Conservation (phyloP, 2,329 filamentous ascomycete genomes). For the Penicillium janthinellum region DNA sequence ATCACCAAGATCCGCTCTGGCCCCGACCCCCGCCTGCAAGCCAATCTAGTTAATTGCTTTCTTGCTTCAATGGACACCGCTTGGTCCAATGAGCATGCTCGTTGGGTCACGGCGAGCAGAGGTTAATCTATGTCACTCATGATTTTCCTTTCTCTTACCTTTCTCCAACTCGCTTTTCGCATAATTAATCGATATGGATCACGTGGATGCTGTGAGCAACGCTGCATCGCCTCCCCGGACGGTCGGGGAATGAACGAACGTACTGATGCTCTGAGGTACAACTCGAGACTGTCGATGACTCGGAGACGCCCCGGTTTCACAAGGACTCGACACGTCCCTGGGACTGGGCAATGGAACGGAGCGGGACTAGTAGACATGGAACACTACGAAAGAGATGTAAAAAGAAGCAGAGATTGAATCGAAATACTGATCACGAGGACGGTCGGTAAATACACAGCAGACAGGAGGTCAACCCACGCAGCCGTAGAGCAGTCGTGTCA, state of each 20-base stretch:
- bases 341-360: neutral
- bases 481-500: neutral
- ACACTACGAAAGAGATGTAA: neutral
- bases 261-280: neutral
- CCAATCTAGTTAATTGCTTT: neutral
- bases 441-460: conserved; percentile 1
- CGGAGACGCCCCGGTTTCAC: conserved; percentile 11
- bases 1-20: neutral
- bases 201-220: neutral
- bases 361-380: neutral
- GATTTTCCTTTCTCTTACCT: neutral
- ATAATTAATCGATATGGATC: neutral
- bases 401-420: neutral
- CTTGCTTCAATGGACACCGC: neutral
- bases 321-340: conserved; percentile 12
- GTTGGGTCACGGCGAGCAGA: too few relatives aligned
- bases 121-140: neutral
- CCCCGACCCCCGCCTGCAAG: neutral
- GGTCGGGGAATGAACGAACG: neutral
- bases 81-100: neutral
- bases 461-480: neutral
- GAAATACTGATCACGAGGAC: neutral
- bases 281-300: neutral
- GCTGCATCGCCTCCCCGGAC: neutral
- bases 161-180: neutral